Percentiles rank a stretch among this genome's conserved stretches.
Evolutionary conservation across 225 moss, liverwort and hornwort species (phyloP).

Genomic region (Takakia lepidozioides): DNA sequence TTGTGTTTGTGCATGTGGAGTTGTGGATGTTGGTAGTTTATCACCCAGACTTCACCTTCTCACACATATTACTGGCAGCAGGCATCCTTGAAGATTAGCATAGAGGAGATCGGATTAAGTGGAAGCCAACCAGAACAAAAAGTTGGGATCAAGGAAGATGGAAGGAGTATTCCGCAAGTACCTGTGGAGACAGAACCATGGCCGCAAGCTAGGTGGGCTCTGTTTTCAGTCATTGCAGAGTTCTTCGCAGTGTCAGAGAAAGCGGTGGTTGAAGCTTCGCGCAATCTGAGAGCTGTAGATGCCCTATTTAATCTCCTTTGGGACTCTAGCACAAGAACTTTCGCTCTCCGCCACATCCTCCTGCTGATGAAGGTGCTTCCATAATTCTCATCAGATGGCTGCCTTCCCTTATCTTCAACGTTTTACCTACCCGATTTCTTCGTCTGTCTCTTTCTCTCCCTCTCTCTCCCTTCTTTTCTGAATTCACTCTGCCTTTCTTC

Average conservation of each 20-base stretch:
- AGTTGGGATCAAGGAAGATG: no score
- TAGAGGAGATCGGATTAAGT: constrained; percentile 3
- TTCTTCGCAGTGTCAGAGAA: constrained; percentile 25
- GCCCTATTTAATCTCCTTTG: constrained; percentile 21
- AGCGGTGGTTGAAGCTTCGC: constrained; percentile 19
- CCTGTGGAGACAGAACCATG: constrained; percentile 13
- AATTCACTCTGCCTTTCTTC: no score
- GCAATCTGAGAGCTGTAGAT: constrained; percentile 23
- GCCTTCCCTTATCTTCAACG: no score
- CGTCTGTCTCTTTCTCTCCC: no score
- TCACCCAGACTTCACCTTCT: no score
- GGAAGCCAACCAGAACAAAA: constrained; percentile 3
- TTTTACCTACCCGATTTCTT: no score
- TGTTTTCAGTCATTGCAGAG: constrained; percentile 27
- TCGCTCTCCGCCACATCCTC: constrained; percentile 31
- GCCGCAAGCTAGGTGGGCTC: constrained; percentile 22
- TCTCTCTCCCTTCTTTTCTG: no score
- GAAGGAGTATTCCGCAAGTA: no score
- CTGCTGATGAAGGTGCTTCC: constrained; percentile 39
- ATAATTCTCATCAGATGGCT: no score
- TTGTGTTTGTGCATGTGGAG: no score
- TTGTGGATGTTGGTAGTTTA: no score
- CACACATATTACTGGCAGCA: no score
- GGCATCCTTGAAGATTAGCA: constrained; percentile 7
- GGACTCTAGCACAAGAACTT: constrained; percentile 21